Evolutionary conservation across 2,329 filamentous ascomycete genomes (phyloP), one percentile per base, ranked within the genome.

Genomic region (Beauveria bassiana): DNA sequence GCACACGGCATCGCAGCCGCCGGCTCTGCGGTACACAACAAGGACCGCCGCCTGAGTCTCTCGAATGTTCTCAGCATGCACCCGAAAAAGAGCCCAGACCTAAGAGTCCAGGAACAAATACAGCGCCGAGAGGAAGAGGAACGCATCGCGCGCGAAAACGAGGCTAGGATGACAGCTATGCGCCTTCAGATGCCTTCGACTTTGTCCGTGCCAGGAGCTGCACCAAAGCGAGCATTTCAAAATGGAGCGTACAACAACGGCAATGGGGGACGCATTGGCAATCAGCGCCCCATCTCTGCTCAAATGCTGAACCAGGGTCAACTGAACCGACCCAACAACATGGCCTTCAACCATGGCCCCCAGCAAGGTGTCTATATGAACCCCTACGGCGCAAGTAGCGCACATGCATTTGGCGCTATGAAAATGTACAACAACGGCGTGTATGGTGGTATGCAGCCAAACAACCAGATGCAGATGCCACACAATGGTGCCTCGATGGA

Each of bases 201-300:
- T 16, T 64, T 82, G 12, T 69, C 68, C 10, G 66, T 66, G 2
- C 67, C 74, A 1, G 66, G 65, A n/a, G 60, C 69, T 59, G 67
- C 70, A 24, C 71, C 70, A 31, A 69, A 77, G 0, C 78, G 80
- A 34, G 81, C 80, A 0, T 85, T 76, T 67, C 74, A 77, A 65
- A 75, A 78, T 22, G 82, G 83, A 3, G 72, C 74, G n/a, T 85
- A 81, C 67, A 85, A 85, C 65, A 80, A 84, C 58, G 81, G 80
- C 1, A 70, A 67, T 16, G 81, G 75, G 5, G 81, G 81, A 62
- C 54, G 69, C 66, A 6, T 60, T 62, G 18, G 68, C 70, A 7
- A 69, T 65, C n/a, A 66, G 67, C 5, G 69, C 67, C 24, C 63
- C 70, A n/a, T 62, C 2, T 46, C 38, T 24, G 31, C 55, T 18